A percentile compares a stretch with the other conserved stretches of the same genome.
phyloP scores from a whole-genome alignment of 257 asterid genomes.

The Lantana camara region DNA sequence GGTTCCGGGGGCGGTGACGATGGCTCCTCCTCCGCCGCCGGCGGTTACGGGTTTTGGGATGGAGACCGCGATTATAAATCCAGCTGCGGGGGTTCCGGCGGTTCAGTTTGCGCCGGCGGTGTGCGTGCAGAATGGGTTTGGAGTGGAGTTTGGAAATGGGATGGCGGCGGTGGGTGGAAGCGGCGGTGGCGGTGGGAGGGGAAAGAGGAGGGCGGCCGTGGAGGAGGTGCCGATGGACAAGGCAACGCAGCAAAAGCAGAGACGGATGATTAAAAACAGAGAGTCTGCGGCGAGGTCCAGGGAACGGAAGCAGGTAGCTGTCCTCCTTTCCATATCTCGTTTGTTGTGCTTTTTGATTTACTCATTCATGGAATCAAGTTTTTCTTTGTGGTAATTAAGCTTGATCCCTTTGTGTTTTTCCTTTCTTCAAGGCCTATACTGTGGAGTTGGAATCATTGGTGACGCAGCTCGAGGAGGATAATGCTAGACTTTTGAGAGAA shows the following conservation, averaged over 20 bases:
- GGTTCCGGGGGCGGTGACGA: constrained; percentile 40
- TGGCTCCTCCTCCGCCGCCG: constrained; percentile 47
- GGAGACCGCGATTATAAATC: constrained; percentile 54
- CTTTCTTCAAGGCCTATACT: constrained; percentile 70
- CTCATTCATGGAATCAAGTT: not conserved
- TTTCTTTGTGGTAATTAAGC: not conserved
- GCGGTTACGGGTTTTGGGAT: constrained; percentile 64
- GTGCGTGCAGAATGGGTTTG: constrained; percentile 70
- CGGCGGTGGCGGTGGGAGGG: constrained; percentile 52
- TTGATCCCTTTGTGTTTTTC: not conserved
- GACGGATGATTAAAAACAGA: constrained; percentile 95
- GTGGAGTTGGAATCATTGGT: constrained; percentile 90
- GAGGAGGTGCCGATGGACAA: constrained; percentile 81
- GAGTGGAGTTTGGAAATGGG: constrained; percentile 60
- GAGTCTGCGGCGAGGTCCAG: constrained; percentile 98
- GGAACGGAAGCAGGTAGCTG: constrained; percentile 86
- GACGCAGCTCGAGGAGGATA: constrained; percentile 80
- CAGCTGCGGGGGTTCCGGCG: constrained; percentile 59
- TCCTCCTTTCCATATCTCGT: not conserved
- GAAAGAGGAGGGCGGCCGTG: constrained; percentile 77
- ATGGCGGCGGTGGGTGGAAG: constrained; percentile 57
- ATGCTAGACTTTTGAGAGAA: constrained; percentile 72
- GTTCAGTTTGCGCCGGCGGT: constrained; percentile 47
- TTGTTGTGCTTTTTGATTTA: not conserved
- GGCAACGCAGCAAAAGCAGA: constrained; percentile 97